Percentiles rank a stretch among this genome's conserved stretches.
phyloP scores from a whole-genome alignment of 169 alveolate genomes.

The Blepharisma undulans region DNA sequence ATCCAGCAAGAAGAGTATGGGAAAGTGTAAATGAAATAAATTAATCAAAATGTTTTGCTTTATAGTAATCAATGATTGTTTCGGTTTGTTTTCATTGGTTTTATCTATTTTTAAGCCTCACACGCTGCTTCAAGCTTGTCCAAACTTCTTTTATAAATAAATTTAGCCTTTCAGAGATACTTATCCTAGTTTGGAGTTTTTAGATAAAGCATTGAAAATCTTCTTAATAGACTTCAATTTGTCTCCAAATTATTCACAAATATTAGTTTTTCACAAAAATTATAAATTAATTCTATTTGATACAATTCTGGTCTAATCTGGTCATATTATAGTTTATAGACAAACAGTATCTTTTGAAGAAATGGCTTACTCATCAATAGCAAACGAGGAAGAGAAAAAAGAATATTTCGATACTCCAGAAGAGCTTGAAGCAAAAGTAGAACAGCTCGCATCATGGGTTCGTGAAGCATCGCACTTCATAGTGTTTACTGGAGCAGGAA shows the following conservation, averaged over 20 bases:
- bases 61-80: neutral
- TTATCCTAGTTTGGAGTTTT: constrained; percentile 36
- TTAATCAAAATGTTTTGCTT: neutral
- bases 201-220: constrained; percentile 29
- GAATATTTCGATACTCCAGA: constrained; percentile 81
- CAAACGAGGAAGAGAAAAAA: constrained; percentile 67
- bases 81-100: neutral
- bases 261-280: neutral
- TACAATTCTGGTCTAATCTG: neutral
- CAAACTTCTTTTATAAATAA: neutral
- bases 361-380: constrained; percentile 26
- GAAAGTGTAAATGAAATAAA: constrained; percentile 1
- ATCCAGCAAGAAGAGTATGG: constrained; percentile 9
- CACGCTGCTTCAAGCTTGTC: constrained; percentile 11
- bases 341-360: neutral
- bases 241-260: neutral
- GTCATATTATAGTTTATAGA: neutral
- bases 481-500: constrained; percentile 88
- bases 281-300: too few species aligned
- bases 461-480: constrained; percentile 66
- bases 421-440: constrained; percentile 69
- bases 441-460: constrained; percentile 60
- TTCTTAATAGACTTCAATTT: neutral
- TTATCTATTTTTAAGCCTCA: neutral
- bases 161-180: too few species aligned